phyloP scores from a whole-genome alignment of 1,139 yeast species.

The Entelexis sorbosivorans region DNA sequence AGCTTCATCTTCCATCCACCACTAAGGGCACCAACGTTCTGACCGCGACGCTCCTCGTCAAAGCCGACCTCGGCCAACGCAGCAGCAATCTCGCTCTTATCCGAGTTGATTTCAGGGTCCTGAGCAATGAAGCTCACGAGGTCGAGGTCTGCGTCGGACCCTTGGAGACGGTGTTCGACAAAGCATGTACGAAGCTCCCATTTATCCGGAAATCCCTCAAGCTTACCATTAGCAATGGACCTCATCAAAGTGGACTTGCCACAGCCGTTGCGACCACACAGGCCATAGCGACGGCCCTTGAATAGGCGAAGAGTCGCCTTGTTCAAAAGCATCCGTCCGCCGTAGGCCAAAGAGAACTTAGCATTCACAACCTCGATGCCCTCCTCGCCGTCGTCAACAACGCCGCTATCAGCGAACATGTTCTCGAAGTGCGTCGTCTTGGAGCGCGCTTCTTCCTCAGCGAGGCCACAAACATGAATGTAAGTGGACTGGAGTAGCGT shows the following conservation, averaged over 20 bases:
- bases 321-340: slow-evolving; percentile 92
- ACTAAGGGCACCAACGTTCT: slow-evolving; percentile 85
- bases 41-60: slow-evolving; percentile 76
- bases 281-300: slow-evolving; percentile 95
- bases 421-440: slow-evolving; percentile 49
- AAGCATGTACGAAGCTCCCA: slow-evolving; percentile 84
- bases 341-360: slow-evolving; percentile 91
- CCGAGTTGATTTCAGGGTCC: slow-evolving; percentile 68
- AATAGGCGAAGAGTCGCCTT: slow-evolving; percentile 76
- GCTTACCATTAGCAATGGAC: slow-evolving; percentile 91
- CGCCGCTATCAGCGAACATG: slow-evolving; percentile 52
- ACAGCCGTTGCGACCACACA: slow-evolving; percentile 98
- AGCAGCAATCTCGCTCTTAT: slow-evolving; percentile 55
- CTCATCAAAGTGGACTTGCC: slow-evolving; percentile 97
- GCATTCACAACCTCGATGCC: slow-evolving; percentile 88
- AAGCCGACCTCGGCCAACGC: slow-evolving; percentile 84
- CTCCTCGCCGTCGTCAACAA: slow-evolving; percentile 49
- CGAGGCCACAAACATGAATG: slow-evolving; percentile 31
- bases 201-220: slow-evolving; percentile 94
- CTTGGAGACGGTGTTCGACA: slow-evolving; percentile 94
- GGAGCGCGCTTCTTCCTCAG: slow-evolving; percentile 37
- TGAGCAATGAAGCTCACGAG: slow-evolving; percentile 80
- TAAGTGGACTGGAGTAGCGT: slow-evolving; percentile 49
- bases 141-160: slow-evolving; percentile 85
- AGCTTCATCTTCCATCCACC: slow-evolving; percentile 96